Percentiles rank a stretch among this genome's conserved stretches.
Evolutionary conservation across 164 flowering plant genomes (phyloP).

Genomic region (Kingdonia uniflora): DNA sequence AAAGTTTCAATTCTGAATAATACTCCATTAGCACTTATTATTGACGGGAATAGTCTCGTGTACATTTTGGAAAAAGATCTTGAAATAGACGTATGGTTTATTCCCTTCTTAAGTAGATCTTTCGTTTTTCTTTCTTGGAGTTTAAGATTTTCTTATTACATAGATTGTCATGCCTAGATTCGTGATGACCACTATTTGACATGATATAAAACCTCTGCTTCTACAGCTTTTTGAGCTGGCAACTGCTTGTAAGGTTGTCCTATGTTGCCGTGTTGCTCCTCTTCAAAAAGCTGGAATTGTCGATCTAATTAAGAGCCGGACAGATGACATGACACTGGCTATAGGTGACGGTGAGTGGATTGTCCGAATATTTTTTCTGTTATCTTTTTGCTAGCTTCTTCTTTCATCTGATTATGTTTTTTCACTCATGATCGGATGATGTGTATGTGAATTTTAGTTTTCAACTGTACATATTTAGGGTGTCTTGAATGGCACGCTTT

Average conservation of each 20-base stretch:
- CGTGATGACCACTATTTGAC: not conserved
- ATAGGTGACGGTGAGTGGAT: conserved; percentile 82
- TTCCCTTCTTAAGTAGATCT: conserved; percentile 1
- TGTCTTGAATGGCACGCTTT: not conserved
- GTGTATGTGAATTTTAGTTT: not conserved
- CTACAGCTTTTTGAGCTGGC: conserved; percentile 85
- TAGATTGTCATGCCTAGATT: no score
- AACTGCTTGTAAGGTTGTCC: conserved; percentile 67
- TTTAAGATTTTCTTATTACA: no score
- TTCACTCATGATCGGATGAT: no score
- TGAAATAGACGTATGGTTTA: conserved; percentile 55
- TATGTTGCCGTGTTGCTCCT: conserved; percentile 95
- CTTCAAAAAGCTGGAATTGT: conserved; percentile 95
- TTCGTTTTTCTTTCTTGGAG: no score
- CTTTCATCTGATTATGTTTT: not conserved
- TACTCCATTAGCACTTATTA: conserved; percentile 58
- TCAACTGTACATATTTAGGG: not conserved
- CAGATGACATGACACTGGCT: conserved; percentile 91
- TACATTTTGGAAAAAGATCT: conserved; percentile 84
- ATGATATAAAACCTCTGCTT: conserved; percentile 4
- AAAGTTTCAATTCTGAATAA: conserved; percentile 23
- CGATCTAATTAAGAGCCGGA: conserved; percentile 72
- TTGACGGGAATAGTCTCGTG: conserved; percentile 90
- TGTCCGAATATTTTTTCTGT: conserved; percentile 2
- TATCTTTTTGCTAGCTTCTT: not conserved